Percentiles rank a stretch among this genome's conserved stretches.
Evolutionary conservation across 768 basidiomycete genomes (phyloP).

Genomic region (Leccinum aurantiacum): DNA sequence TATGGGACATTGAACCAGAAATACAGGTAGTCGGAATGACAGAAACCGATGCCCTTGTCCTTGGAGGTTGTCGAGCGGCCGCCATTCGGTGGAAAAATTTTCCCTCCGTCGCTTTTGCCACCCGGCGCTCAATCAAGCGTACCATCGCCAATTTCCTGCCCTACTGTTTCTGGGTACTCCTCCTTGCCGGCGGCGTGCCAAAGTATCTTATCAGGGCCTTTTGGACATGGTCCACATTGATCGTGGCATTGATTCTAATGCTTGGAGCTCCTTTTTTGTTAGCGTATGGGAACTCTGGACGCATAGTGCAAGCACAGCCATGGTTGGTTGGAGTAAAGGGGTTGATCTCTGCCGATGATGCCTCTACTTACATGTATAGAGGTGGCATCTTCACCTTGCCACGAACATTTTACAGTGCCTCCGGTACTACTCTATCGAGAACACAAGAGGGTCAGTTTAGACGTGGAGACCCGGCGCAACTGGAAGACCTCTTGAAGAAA

Average conservation of each 20-base stretch:
- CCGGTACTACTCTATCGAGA: constrained; percentile 16
- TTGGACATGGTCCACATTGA: not conserved
- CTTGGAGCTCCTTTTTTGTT: constrained; percentile 8
- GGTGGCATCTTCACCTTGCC: constrained; percentile 6
- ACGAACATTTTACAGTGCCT: constrained; percentile 18
- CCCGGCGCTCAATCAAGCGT: constrained; percentile 15
- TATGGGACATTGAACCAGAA: constrained; percentile 24
- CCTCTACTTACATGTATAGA: constrained; percentile 17
- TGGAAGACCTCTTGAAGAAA: not conserved
- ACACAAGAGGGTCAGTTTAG: constrained; percentile 13
- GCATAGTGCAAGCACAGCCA: constrained; percentile 17
- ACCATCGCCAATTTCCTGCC: constrained; percentile 8
- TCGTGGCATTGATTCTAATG: constrained; percentile 10
- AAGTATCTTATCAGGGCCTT: too few species aligned
- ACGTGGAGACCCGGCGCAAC: constrained; percentile 17
- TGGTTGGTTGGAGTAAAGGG: constrained; percentile 29
- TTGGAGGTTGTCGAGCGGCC: constrained; percentile 26
- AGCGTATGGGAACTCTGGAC: constrained; percentile 19
- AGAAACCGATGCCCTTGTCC: constrained; percentile 10
- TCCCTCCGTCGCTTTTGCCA: constrained; percentile 18
- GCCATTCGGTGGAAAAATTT: constrained; percentile 28
- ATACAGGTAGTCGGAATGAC: constrained; percentile 24
- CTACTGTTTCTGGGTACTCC: constrained; percentile 3
- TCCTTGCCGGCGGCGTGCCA: not conserved
- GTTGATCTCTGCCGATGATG: constrained; percentile 23